These are phyloP conservation scores for Smittium mucronatum DNA, from an alignment of 371 early-diverging fungal species.

Conservation along the genomic window DNA sequence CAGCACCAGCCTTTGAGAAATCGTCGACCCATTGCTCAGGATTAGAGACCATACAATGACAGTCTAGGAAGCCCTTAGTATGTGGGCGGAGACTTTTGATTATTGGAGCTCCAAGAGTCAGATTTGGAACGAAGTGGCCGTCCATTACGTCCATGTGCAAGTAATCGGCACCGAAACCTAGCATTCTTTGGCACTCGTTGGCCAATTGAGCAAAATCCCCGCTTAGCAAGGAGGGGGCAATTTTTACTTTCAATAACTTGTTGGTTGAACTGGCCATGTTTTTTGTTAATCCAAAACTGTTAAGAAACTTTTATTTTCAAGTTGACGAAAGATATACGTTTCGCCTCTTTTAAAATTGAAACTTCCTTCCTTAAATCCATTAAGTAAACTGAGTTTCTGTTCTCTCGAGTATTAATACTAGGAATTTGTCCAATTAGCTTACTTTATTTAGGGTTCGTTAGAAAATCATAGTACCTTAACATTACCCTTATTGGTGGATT, in stretches of 20 bases:
- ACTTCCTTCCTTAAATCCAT: too few species aligned
- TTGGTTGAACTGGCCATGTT: too few species aligned
- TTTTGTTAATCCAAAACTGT: too few species aligned
- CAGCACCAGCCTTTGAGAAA: conserved; percentile 87
- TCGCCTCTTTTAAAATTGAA: too few species aligned
- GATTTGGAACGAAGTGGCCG: conserved; percentile 96
- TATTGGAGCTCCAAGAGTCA: conserved; percentile 92
- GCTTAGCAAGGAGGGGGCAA: conserved; percentile 83
- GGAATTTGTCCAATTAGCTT: too few species aligned
- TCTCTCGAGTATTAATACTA: too few species aligned
- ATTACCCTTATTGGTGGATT: too few species aligned
- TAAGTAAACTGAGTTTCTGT: too few species aligned
- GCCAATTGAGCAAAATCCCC: conserved; percentile 85
- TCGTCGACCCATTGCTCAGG: conserved; percentile 93
- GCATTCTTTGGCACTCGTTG: conserved; percentile 77
- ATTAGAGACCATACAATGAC: conserved; percentile 93
- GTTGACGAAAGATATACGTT: too few species aligned
- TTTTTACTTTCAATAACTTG: conserved; percentile 25
- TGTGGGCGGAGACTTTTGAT: conserved; percentile 76
- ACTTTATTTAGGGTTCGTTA: too few species aligned
- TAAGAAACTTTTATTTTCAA: too few species aligned
- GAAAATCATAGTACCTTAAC: too few species aligned
- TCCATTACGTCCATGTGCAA: conserved; percentile 68
- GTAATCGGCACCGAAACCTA: conserved; percentile 82
- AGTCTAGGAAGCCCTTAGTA: conserved; percentile 88